Evolutionary conservation across 306 rosid species (phyloP).

Genomic region (Malus asiatica): DNA sequence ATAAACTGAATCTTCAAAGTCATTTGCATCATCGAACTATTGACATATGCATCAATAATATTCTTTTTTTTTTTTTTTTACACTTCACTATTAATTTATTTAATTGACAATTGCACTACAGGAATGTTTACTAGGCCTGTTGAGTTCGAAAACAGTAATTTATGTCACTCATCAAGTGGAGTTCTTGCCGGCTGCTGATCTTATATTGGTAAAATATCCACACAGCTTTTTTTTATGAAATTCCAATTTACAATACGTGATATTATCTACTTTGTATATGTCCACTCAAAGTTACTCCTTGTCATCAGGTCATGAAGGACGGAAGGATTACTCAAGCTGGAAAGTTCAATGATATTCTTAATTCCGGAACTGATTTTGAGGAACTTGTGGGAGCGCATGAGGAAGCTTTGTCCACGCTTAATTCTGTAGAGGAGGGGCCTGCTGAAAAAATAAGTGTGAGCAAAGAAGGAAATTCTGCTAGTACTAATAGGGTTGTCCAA

Average conservation of each 20-base stretch:
- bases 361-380: slow-evolving; percentile 62
- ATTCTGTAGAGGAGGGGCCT: slow-evolving; percentile 25
- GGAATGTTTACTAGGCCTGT: slow-evolving; percentile 75
- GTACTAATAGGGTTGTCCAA: slow-evolving; percentile 15
- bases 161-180: slow-evolving; percentile 89
- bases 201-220: slow-evolving; percentile 52
- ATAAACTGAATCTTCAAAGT: background rate
- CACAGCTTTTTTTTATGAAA: background rate
- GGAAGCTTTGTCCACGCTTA: slow-evolving; percentile 62
- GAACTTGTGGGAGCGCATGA: slow-evolving; percentile 83
- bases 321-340: slow-evolving; percentile 74
- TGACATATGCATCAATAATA: background rate
- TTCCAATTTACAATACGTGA: background rate
- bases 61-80: background rate
- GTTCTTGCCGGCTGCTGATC: slow-evolving; percentile 79
- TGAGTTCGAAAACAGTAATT: slow-evolving; percentile 67
- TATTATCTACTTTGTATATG: background rate
- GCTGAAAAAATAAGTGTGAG: slow-evolving; percentile 11
- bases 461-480: slow-evolving; percentile 19
- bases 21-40: background rate
- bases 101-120: slow-evolving; percentile 17
- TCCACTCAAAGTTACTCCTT: background rate
- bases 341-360: slow-evolving; percentile 54
- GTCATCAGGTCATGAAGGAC: slow-evolving; percentile 71
- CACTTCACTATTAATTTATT: background rate